Conservation (phyloP, 768 basidiomycete species). For the Trametes cingulata region DNA sequence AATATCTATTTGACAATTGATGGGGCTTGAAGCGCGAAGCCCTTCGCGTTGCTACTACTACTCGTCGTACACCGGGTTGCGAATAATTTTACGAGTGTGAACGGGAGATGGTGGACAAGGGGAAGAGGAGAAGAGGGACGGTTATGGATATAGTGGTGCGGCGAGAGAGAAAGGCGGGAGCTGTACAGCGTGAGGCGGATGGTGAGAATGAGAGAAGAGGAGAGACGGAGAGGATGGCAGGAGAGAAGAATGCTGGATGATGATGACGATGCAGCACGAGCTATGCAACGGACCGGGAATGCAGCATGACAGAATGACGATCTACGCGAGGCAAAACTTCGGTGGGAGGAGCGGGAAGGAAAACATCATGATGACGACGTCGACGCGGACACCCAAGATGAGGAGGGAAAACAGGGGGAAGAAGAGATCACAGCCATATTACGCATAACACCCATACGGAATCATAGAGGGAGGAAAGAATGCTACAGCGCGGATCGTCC, state of each 20-base stretch:
- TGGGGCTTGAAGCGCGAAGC: slow-evolving; percentile 52
- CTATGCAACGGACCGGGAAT: slow-evolving; percentile 21
- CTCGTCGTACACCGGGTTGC: slow-evolving; percentile 22
- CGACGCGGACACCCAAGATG: slow-evolving; percentile 11
- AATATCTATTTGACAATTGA: slow-evolving; percentile 32
- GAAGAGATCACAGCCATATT: slow-evolving; percentile 18
- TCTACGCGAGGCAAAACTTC: slow-evolving; percentile 12
- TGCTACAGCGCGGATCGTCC: slow-evolving; percentile 27
- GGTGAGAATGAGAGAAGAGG: slow-evolving; percentile 1
- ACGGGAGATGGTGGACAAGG: slow-evolving; percentile 11
- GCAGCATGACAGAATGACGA: slow-evolving; percentile 21
- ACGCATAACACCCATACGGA: slow-evolving; percentile 21
- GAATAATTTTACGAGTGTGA: slow-evolving; percentile 21
- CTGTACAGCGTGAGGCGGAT: slow-evolving; percentile 11
- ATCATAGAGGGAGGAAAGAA: slow-evolving; percentile 10
- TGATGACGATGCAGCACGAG: slow-evolving; percentile 24
- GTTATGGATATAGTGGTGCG: slow-evolving; percentile 22
- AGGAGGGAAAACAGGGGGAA: neutral
- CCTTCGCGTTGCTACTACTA: slow-evolving; percentile 42
- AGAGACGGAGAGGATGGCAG: neutral
- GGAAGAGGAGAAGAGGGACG: slow-evolving; percentile 6
- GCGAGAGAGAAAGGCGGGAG: slow-evolving; percentile 1
- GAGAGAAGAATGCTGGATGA: slow-evolving; percentile 14
- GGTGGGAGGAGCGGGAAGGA: slow-evolving; percentile 5
- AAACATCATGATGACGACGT: slow-evolving; percentile 19